Evolutionary conservation across 306 rosid species (phyloP), one percentile per base, ranked within the genome.

Genomic region (Inga leiocalycina): DNA sequence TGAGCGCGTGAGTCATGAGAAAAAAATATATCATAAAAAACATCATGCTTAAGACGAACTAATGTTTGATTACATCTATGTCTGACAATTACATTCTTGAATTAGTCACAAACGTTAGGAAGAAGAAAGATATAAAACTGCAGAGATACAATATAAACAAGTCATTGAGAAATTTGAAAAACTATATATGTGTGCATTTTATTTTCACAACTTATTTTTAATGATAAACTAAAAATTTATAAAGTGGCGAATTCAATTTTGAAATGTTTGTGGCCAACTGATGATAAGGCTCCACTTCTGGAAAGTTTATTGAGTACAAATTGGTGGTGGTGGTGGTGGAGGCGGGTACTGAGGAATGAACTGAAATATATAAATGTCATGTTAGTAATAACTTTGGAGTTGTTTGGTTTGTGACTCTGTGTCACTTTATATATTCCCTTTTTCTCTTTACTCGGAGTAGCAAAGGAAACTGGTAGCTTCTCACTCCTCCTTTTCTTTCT

Each of bases 401-500:
- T 19, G 76, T 67, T 79, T 43, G 76, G 64, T 74, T 59, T 37
- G 65, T 57, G 86, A 68, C 70, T 69, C 71, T 27, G 0, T 35
- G 79, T 45, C 41, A 56, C 62, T 15, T 64, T 64, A 37, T 76
- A 65, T 43, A 66, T 76, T 44, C 74, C 32, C 49, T 56, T 62
- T 59, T 77, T 3, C 35, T 49, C 5, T 24, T 76, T 64, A 59
- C 41, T 49, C 27, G 51, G 19, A 83, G 87, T 74, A 51, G 71
- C 34, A 27, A 51, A 16, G 27, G 61, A 75, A 27, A 61, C 2
- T 24, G 77, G 80, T 76, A 77, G 85, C 75, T 77, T 72, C 78
- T 83, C 80, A 41, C 62, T 80, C 79, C 71, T 49, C 78, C 74
- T 52, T 68, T 78, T 65, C 76, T 75, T 13, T 76, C 79, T 59